These are phyloP conservation scores for Hemileccinum impolitum DNA, from an alignment of 768 basidiomycete species.

Conservation along the genomic window DNA sequence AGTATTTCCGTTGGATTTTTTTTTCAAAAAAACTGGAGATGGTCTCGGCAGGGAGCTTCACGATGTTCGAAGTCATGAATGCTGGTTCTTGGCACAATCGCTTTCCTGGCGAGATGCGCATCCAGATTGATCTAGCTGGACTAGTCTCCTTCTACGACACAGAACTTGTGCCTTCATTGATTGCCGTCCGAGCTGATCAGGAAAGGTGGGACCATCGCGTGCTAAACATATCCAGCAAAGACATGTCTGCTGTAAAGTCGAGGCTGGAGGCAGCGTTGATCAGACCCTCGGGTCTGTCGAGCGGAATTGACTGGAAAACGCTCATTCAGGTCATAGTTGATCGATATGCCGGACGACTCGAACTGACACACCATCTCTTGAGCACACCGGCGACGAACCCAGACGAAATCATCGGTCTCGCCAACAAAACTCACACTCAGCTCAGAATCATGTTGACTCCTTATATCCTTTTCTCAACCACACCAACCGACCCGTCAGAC, in stretches of 20 bases:
- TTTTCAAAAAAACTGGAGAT: background rate
- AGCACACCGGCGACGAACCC: conserved; percentile 5
- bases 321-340: conserved; percentile 26
- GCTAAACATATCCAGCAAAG: conserved; percentile 18
- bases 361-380: conserved; percentile 21
- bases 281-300: conserved; percentile 14
- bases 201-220: conserved; percentile 29
- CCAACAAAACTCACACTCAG: conserved; percentile 11
- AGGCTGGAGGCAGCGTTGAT: conserved; percentile 2
- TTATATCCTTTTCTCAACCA: conserved; percentile 16
- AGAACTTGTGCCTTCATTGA: conserved; percentile 25
- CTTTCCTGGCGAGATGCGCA: conserved; percentile 33
- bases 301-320: conserved; percentile 32
- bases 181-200: conserved; percentile 17
- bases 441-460: conserved; percentile 26
- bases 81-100: conserved; percentile 28
- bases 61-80: conserved; percentile 6
- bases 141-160: conserved; percentile 36
- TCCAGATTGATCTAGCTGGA: conserved; percentile 30
- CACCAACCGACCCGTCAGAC: background rate
- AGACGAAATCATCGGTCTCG: conserved; percentile 1
- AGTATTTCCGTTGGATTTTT: background rate
- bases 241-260: conserved; percentile 7
- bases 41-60: background rate
- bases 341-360: conserved; percentile 30